phyloP scores from a whole-genome alignment of 1,139 yeast genomes.

The Debaryomycetaceae sp. region DNA sequence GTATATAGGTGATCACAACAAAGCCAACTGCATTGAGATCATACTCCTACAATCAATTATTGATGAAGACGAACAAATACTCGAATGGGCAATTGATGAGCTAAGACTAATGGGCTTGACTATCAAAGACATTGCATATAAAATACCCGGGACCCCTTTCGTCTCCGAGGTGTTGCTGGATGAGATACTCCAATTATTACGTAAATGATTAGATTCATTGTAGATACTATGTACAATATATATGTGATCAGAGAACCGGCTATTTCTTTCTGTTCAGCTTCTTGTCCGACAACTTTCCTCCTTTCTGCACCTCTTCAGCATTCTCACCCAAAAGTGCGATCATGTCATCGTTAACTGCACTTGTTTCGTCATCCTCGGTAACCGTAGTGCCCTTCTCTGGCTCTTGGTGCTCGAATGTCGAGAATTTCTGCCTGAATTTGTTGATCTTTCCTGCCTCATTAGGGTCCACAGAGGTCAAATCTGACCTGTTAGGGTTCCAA shows the following conservation, averaged over 20 bases:
- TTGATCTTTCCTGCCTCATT: constrained; percentile 84
- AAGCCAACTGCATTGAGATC: constrained; percentile 11
- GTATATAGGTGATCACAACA: constrained; percentile 5
- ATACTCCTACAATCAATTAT: constrained; percentile 21
- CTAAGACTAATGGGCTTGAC: constrained; percentile 29
- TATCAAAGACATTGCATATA: constrained; percentile 17
- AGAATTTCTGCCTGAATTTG: constrained; percentile 76
- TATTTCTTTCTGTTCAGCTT: constrained; percentile 35
- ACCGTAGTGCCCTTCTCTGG: constrained; percentile 14
- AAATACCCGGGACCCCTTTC: constrained; percentile 1
- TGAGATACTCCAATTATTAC: constrained; percentile 12
- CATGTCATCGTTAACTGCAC: constrained; percentile 49
- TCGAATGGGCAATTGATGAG: constrained; percentile 34
- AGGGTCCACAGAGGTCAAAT: constrained; percentile 69
- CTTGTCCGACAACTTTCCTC: constrained; percentile 58
- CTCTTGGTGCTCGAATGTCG: constrained; percentile 42
- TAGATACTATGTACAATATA: constrained; percentile 16
- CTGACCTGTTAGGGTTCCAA: constrained; percentile 88
- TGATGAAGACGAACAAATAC: constrained; percentile 20
- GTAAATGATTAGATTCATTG: constrained; percentile 9
- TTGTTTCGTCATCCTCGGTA: constrained; percentile 5
- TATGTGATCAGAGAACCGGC: constrained; percentile 9
- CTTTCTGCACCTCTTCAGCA: constrained; percentile 60
- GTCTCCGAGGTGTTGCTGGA: background rate
- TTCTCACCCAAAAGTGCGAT: constrained; percentile 61